These are phyloP conservation scores for Leccinum griseonigrum DNA, from an alignment of 1,284 basidiomycete genomes.

Conservation along the genomic window DNA sequence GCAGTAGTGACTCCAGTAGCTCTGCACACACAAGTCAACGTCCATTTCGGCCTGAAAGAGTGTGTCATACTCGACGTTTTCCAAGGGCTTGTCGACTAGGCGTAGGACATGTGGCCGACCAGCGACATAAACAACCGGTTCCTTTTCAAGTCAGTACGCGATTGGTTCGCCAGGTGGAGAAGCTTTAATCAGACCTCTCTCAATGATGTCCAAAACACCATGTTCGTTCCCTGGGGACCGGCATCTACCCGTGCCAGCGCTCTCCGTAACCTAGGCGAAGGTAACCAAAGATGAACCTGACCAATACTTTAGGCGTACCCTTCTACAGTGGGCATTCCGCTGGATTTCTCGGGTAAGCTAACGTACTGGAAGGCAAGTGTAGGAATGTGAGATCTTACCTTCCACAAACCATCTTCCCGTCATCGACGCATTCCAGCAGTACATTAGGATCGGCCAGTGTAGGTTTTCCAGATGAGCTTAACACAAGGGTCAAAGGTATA, in stretches of 20 bases:
- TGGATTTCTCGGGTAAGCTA: slow-evolving; percentile 27
- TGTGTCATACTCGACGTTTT: slow-evolving; percentile 83
- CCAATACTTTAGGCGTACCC: slow-evolving; percentile 49
- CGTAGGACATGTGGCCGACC: slow-evolving; percentile 93
- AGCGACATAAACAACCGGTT: slow-evolving; percentile 91
- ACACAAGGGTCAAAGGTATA: slow-evolving; percentile 61
- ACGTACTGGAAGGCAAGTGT: background rate
- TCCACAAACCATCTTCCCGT: slow-evolving; percentile 78
- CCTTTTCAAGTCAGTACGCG: slow-evolving; percentile 44
- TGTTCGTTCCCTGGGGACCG: slow-evolving; percentile 66
- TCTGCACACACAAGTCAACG: slow-evolving; percentile 38
- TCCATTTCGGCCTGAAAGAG: background rate
- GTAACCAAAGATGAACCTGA: background rate
- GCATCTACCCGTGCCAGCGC: slow-evolving; percentile 84
- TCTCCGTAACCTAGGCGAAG: slow-evolving; percentile 63
- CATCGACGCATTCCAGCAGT: slow-evolving; percentile 35
- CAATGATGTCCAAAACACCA: slow-evolving; percentile 88
- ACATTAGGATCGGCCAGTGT: slow-evolving; percentile 35
- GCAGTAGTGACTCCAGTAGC: slow-evolving; percentile 93
- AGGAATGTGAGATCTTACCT: slow-evolving; percentile 46
- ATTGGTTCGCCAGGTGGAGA: background rate
- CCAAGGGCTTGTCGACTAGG: slow-evolving; percentile 84
- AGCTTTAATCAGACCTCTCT: slow-evolving; percentile 62
- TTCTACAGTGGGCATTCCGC: slow-evolving; percentile 88
- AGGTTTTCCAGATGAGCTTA: slow-evolving; percentile 35